phyloP scores from a whole-genome alignment of 129 eudicot species.

The Arctium minus region DNA sequence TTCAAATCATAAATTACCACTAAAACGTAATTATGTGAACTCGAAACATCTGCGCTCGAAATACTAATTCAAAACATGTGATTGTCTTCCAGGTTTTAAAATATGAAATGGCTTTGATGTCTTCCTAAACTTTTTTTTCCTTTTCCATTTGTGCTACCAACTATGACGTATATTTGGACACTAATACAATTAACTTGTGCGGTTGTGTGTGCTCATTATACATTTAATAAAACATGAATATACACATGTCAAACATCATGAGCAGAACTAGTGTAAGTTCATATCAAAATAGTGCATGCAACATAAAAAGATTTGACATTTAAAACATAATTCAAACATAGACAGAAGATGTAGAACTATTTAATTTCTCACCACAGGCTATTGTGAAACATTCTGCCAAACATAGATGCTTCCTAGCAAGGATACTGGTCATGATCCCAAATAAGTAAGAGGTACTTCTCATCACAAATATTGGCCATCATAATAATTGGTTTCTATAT shows the following conservation, averaged over 20 bases:
- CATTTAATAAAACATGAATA: background rate
- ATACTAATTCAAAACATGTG: background rate
- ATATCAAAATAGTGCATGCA: background rate
- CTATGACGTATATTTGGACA: background rate
- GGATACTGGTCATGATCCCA: too few relatives aligned
- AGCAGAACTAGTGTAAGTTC: background rate
- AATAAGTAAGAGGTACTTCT: too few relatives aligned
- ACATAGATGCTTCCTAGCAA: background rate
- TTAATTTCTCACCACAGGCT: background rate
- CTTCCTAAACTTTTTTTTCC: background rate
- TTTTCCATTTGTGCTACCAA: background rate
- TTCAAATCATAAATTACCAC: background rate
- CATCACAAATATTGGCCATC: background rate
- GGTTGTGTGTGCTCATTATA: background rate
- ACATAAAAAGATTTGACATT: background rate
- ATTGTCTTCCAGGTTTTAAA: background rate
- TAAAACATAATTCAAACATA: background rate
- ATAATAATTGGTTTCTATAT: background rate
- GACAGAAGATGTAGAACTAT: too few relatives aligned
- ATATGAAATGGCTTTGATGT: background rate
- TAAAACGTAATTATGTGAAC: background rate
- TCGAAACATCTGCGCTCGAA: background rate
- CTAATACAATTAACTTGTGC: background rate
- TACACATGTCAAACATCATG: background rate
- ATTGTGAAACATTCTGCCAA: background rate